A percentile compares a stretch with the other conserved stretches of the same genome.
Evolutionary conservation across 176 grass and related monocot species (phyloP).

Genomic region (Aegilops bicornis): DNA sequence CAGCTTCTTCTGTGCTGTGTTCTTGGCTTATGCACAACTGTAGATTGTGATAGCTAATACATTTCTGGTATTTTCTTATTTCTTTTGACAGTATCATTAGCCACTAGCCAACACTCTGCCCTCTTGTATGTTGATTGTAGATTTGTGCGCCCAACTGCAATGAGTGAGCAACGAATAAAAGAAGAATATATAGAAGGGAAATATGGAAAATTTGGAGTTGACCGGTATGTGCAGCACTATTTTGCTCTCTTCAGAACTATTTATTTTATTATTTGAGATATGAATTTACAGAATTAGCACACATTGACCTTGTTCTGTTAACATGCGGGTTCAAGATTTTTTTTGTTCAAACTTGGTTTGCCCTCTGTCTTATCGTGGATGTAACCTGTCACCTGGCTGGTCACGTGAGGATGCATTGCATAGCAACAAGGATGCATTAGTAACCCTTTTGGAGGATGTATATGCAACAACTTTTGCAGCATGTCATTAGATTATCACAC

Average conservation of each 20-base stretch:
- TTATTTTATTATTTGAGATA: background rate
- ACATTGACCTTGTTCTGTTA: conserved; percentile 12
- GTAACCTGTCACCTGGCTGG: background rate
- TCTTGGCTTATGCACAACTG: background rate
- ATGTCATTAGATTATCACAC: conserved; percentile 13
- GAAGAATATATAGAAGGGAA: conserved; percentile 96
- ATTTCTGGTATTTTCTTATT: conserved; percentile 11
- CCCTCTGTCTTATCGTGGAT: conserved; percentile 2
- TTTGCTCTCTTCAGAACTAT: conserved; percentile 20
- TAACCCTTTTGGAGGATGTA: background rate
- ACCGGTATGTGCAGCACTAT: conserved; percentile 55
- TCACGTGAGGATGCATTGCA: background rate
- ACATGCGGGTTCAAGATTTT: conserved; percentile 1
- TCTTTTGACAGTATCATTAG: conserved; percentile 16
- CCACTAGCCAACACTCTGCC: background rate
- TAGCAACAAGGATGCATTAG: background rate
- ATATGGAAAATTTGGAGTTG: conserved; percentile 91
- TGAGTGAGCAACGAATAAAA: conserved; percentile 67
- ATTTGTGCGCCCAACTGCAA: conserved; percentile 70
- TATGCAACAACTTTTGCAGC: background rate
- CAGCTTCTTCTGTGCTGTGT: background rate
- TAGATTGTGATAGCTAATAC: background rate
- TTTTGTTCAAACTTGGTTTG: conserved; percentile 27
- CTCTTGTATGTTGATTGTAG: conserved; percentile 41
- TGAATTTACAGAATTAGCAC: background rate